Conservation (phyloP, 2,329 filamentous ascomycete species). For the Claviceps pusilla region DNA sequence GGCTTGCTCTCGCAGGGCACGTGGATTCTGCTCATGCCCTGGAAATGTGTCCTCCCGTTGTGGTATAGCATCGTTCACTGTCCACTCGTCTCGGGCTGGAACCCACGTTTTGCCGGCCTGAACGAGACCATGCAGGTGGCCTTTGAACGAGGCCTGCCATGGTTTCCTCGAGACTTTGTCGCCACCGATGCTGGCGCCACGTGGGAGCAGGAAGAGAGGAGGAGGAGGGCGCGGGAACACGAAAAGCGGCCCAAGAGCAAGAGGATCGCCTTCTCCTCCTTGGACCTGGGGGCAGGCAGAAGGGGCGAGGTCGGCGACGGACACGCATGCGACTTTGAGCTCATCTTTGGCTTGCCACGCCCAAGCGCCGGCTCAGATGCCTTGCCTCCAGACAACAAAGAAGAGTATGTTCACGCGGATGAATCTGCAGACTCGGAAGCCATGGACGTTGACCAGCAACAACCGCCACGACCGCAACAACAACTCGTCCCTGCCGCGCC, state of each 20-base stretch:
- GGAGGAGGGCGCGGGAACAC: conserved; percentile 68
- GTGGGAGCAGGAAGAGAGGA: conserved; percentile 55
- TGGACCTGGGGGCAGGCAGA: conserved; percentile 57
- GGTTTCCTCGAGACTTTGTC: conserved; percentile 76
- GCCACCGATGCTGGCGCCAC: conserved; percentile 62
- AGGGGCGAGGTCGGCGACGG: conserved; percentile 74
- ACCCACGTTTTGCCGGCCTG: conserved; percentile 68
- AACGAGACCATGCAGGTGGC: conserved; percentile 64
- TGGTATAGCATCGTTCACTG: conserved; percentile 82
- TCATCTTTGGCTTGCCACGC: conserved; percentile 32
- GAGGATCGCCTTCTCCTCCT: conserved; percentile 55
- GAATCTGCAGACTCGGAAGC: conserved; percentile 7
- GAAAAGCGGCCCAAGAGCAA: conserved; percentile 68
- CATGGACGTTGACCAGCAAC: conserved; percentile 18
- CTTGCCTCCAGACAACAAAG: not conserved
- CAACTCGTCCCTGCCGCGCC: not conserved
- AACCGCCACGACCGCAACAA: not conserved
- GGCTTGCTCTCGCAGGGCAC: conserved; percentile 43
- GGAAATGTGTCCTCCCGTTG: conserved; percentile 72
- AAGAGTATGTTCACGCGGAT: conserved; percentile 4
- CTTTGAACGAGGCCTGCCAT: conserved; percentile 64
- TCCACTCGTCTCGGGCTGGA: conserved; percentile 63
- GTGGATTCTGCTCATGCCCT: conserved; percentile 78
- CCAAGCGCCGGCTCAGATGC: not conserved
- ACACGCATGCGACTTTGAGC: conserved; percentile 72